Conservation (phyloP, 2,329 filamentous ascomycete species). For the Aspergillus bombycis region DNA sequence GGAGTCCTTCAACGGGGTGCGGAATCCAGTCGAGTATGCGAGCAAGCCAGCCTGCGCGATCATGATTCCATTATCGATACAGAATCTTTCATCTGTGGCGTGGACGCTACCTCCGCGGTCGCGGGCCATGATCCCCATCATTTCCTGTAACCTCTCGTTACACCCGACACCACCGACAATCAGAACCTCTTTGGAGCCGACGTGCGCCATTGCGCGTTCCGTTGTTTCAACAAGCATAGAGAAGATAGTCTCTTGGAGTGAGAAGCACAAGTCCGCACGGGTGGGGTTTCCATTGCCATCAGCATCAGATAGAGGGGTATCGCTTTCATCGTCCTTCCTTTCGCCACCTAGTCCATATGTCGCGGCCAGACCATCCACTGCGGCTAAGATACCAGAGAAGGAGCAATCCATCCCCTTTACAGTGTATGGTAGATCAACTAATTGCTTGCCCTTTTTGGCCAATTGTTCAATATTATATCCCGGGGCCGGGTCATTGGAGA, state of each 20-base stretch:
- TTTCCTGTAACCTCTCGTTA: constrained; percentile 91
- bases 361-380: constrained; percentile 76
- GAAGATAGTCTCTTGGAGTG: constrained; percentile 90
- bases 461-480: constrained; percentile 98
- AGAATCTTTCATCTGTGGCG: constrained; percentile 95
- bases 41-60: constrained; percentile 94
- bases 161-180: constrained; percentile 96
- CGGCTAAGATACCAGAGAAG: constrained; percentile 88
- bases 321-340: constrained; percentile 56
- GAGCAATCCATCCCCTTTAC: constrained; percentile 99
- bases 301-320: neutral
- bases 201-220: constrained; percentile 97
- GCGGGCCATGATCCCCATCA: constrained; percentile 96
- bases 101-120: constrained; percentile 89
- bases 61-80: constrained; percentile 99
- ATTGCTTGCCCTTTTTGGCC: constrained; percentile 69
- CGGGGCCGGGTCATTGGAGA: constrained; percentile 93
- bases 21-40: constrained; percentile 79
- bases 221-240: constrained; percentile 99
- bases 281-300: constrained; percentile 57
- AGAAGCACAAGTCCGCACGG: constrained; percentile 86
- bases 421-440: constrained; percentile 89
- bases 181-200: constrained; percentile 85
- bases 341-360: constrained; percentile 40
- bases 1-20: constrained; percentile 75